Base-by-base conservation (phyloP, 2,329 filamentous ascomycete species). In the Aspergillus terreus region DNA sequence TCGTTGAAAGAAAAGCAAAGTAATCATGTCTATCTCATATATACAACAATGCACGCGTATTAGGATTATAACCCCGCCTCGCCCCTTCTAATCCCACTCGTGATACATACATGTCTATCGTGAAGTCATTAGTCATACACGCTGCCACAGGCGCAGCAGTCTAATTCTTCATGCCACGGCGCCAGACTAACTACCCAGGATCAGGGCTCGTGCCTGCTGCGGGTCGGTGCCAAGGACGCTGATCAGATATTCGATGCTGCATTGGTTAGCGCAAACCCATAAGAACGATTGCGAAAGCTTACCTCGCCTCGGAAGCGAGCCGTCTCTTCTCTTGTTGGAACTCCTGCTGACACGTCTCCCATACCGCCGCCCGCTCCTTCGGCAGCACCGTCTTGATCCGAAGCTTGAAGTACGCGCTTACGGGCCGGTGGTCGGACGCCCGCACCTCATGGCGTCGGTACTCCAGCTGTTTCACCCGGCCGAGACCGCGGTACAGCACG, bases 341-440 rank as follows among this genome's bases (percentile, higher is more conserved):
- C 56, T 84, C 81, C 58, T 86, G 78, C 69, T 90, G 84, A 66
- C 87, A 89, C 61, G 84, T 80, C 63, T 88, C 86, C 85, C 86
- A 90, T 14, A 82, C 81, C 25, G 75, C 70, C 1, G 81, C 82
- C 56, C 90, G 81, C 65, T 82, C 80, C 62, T 83, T 81, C 5
- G 82, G 78, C 54, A 86, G 81, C 32, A 97, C 85, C 15, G 82
- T 88, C 77, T 97, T 99, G 53, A 96, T 81, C 47, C 88, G 83
- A 49, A 96, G 82, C 65, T 83, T 84, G 73, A 99, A 96, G 33
- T 78, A 78, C 1, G 88, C 94, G 55, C 87, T 95, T 27, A 99
- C 94, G 9, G 94, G 94, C 58, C 94, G 81, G 71, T 99, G 94
- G 68, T 99, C 94, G 30, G 90, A 95, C 4, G 92, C 88, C 54